Conservation (phyloP, 441 rosid species). For the Jatropha multifida region DNA sequence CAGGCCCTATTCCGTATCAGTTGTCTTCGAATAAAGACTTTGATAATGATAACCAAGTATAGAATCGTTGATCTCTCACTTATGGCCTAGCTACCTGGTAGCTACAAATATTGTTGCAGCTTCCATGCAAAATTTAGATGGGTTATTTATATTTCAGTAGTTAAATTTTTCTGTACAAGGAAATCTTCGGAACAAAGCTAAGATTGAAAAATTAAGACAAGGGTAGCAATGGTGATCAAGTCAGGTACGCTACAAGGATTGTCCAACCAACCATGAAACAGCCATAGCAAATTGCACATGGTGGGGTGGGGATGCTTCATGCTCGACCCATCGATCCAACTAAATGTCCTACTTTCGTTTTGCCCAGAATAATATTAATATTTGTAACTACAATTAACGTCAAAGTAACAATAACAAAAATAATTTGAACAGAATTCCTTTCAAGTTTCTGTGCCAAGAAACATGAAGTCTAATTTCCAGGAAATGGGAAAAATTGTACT, state of each 20-base stretch:
- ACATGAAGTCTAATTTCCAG: background rate
- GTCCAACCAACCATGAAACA: slow-evolving; percentile 27
- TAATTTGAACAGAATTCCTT: background rate
- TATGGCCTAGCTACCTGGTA: background rate
- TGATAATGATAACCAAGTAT: too few relatives aligned
- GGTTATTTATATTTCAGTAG: background rate
- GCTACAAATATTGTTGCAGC: background rate
- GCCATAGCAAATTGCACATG: slow-evolving; percentile 27
- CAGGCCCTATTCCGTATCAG: too few relatives aligned
- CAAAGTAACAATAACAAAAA: too few relatives aligned
- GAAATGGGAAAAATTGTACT: background rate
- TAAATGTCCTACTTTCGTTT: background rate
- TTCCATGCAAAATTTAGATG: background rate
- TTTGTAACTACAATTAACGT: too few relatives aligned
- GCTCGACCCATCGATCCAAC: background rate
- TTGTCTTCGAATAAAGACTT: too few relatives aligned
- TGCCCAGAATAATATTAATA: too few relatives aligned
- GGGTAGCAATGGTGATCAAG: too few relatives aligned
- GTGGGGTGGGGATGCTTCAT: slow-evolving; percentile 11
- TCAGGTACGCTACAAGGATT: slow-evolving; percentile 17
- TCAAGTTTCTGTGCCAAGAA: background rate
- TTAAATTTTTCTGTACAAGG: background rate
- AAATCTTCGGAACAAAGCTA: background rate
- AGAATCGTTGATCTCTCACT: background rate
- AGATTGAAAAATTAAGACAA: background rate